These are phyloP conservation scores for Acanthamoeba healyi DNA, from an alignment of 208 protist genomes.

Conservation along the genomic window DNA sequence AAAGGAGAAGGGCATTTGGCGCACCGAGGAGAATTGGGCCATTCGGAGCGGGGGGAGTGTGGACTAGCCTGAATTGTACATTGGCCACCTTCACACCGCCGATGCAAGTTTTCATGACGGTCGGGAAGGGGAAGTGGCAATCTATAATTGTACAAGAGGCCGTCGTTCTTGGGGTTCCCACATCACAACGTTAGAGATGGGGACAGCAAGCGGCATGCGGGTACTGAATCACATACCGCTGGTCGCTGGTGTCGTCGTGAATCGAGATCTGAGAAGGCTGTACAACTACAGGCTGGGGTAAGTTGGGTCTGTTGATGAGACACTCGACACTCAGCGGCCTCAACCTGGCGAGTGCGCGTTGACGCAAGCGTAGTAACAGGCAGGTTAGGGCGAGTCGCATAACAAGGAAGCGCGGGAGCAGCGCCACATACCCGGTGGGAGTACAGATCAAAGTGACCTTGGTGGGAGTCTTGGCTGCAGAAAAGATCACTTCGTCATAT, in stretches of 20 bases:
- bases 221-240: neutral
- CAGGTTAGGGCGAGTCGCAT: neutral
- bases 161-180: neutral
- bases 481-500: slow-evolving; percentile 64
- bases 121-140: slow-evolving; percentile 60
- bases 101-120: slow-evolving; percentile 58
- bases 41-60: neutral
- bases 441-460: slow-evolving; percentile 54
- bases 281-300: slow-evolving; percentile 34
- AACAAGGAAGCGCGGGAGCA: no score
- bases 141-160: slow-evolving; percentile 33
- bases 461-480: slow-evolving; percentile 45
- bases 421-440: slow-evolving; percentile 12
- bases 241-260: slow-evolving; percentile 46
- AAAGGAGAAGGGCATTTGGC: neutral
- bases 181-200: neutral
- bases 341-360: neutral
- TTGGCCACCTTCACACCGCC: slow-evolving; percentile 67
- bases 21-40: neutral
- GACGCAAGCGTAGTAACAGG: neutral
- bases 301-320: neutral
- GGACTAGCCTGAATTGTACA: slow-evolving; percentile 44
- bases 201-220: neutral
- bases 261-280: slow-evolving; percentile 34
- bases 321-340: slow-evolving; percentile 33